A percentile compares a stretch with the other conserved stretches of the same genome.
These are phyloP conservation scores for Clitopilus passeckerianus DNA, from an alignment of 768 basidiomycete species.

Conservation along the genomic window DNA sequence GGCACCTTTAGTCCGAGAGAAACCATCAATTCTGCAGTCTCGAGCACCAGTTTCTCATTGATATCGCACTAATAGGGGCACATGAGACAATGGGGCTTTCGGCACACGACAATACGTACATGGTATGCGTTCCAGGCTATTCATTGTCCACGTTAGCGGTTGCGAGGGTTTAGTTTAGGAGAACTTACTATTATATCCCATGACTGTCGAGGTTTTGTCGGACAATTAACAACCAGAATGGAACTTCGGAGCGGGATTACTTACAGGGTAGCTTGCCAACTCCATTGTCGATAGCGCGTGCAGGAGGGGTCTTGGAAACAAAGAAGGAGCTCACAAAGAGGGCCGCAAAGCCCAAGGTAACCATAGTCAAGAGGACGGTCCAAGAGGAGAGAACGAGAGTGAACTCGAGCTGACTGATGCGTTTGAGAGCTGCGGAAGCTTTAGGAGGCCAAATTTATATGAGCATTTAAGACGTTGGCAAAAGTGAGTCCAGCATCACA, in stretches of 20 bases:
- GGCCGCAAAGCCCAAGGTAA: neutral
- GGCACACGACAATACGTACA: conserved; percentile 24
- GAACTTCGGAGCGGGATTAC: neutral
- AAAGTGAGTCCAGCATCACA: neutral
- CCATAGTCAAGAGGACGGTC: neutral
- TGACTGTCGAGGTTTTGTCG: conserved; percentile 26
- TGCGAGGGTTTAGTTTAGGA: neutral
- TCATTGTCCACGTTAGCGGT: neutral
- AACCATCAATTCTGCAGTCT: conserved; percentile 48
- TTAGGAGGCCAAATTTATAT: neutral
- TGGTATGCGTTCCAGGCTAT: conserved; percentile 70
- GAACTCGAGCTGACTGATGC: neutral
- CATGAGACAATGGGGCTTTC: neutral
- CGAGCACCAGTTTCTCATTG: conserved; percentile 44
- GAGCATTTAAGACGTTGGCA: neutral
- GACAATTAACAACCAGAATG: neutral
- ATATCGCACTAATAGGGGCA: conserved; percentile 47
- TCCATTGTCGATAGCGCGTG: neutral
- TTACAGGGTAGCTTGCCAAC: neutral
- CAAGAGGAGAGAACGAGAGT: neutral
- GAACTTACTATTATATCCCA: conserved; percentile 61
- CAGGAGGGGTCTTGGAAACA: neutral
- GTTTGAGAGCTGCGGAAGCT: neutral
- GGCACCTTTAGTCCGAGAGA: conserved; percentile 50
- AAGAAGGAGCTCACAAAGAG: neutral